phyloP scores from a whole-genome alignment of 768 basidiomycete genomes.

The Asterophora parasitica region DNA sequence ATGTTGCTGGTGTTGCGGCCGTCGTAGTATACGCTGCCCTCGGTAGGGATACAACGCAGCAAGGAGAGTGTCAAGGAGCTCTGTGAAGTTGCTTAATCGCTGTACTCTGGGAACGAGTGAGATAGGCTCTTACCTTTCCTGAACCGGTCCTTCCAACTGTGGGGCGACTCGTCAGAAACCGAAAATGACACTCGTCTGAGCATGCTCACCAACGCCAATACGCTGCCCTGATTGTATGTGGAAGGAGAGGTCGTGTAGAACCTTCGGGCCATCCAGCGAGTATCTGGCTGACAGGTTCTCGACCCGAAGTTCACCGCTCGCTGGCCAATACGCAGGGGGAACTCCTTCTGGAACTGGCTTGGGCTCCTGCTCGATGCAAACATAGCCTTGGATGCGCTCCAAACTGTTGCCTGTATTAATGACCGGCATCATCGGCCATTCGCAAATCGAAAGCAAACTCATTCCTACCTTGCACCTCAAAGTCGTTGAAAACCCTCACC shows the following conservation, averaged over 20 bases:
- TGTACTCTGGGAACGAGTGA: background rate
- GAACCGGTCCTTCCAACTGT: slow-evolving; percentile 42
- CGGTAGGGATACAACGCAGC: slow-evolving; percentile 52
- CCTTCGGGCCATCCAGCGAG: slow-evolving; percentile 47
- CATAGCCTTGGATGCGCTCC: slow-evolving; percentile 69
- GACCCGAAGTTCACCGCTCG: slow-evolving; percentile 48
- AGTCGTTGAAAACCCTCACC: slow-evolving; percentile 37
- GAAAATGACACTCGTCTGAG: background rate
- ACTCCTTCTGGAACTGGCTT: slow-evolving; percentile 32
- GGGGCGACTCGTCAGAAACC: background rate
- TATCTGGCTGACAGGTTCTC: slow-evolving; percentile 55
- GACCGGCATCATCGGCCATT: slow-evolving; percentile 16
- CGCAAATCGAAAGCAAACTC: background rate
- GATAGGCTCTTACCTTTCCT: slow-evolving; percentile 31
- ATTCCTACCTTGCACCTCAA: slow-evolving; percentile 36
- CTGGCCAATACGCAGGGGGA: slow-evolving; percentile 67
- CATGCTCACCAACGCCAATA: slow-evolving; percentile 41
- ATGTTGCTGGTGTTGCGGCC: slow-evolving; percentile 42
- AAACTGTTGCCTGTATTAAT: slow-evolving; percentile 38
- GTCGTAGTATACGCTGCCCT: slow-evolving; percentile 54
- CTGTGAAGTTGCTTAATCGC: slow-evolving; percentile 17
- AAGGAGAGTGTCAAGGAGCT: slow-evolving; percentile 57
- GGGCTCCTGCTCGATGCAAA: slow-evolving; percentile 57
- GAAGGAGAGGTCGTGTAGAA: slow-evolving; percentile 50
- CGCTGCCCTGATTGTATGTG: slow-evolving; percentile 52